Evolutionary conservation across 495 filamentous ascomycete genomes (phyloP).

Genomic region (Neurospora cerealis): DNA sequence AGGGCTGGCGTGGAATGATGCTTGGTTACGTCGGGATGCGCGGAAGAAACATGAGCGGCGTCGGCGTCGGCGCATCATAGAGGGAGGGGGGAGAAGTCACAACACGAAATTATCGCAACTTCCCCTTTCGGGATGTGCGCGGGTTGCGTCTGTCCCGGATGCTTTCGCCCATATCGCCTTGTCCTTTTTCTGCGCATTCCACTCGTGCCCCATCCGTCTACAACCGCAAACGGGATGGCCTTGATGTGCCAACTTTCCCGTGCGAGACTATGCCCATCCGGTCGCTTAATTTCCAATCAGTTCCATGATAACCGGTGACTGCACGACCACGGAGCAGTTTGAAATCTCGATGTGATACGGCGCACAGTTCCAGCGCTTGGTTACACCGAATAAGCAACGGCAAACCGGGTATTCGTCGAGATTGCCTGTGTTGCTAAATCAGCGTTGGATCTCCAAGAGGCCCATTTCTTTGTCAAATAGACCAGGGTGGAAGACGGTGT

Average conservation of each 20-base stretch:
- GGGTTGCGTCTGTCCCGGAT: background rate
- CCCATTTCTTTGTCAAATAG: background rate
- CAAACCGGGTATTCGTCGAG: background rate
- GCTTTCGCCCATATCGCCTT: background rate
- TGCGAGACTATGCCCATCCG: background rate
- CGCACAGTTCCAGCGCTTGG: background rate
- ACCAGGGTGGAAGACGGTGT: background rate
- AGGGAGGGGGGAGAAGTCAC: background rate
- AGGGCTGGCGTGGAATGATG: background rate
- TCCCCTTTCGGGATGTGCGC: conserved; percentile 3
- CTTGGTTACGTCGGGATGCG: background rate
- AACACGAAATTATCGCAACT: background rate
- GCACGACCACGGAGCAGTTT: background rate
- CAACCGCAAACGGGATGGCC: background rate
- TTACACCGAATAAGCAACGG: background rate
- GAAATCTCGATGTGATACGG: background rate
- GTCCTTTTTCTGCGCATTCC: background rate
- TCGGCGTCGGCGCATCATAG: background rate
- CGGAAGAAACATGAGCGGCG: background rate
- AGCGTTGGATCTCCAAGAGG: background rate
- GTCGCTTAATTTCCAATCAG: background rate
- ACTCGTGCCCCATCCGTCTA: background rate
- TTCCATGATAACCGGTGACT: background rate
- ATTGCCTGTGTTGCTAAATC: background rate
- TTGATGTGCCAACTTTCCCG: background rate